Evolutionary conservation across 2,329 filamentous ascomycete genomes (phyloP).

Genomic region (Juglanconis sp.): DNA sequence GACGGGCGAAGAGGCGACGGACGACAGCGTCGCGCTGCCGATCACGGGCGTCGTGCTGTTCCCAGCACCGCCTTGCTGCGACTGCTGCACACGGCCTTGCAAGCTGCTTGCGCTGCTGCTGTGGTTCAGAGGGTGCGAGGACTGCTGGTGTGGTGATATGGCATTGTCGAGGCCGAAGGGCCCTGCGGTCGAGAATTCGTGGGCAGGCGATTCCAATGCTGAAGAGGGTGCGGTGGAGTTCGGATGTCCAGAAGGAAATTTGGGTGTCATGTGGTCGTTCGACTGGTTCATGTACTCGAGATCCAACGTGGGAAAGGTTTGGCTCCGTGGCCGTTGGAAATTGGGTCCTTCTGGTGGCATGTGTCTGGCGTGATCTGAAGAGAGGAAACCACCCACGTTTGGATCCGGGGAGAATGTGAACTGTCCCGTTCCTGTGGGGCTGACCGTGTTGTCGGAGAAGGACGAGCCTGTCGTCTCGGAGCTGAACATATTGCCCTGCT

Average conservation of each 20-base stretch:
- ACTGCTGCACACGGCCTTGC: constrained; percentile 28
- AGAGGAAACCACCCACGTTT: constrained; percentile 61
- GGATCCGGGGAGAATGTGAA: constrained; percentile 75
- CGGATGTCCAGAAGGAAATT: constrained; percentile 29
- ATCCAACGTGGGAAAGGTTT: constrained; percentile 76
- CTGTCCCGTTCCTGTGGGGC: constrained; percentile 69
- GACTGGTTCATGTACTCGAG: constrained; percentile 53
- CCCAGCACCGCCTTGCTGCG: background rate
- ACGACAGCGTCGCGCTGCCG: constrained; percentile 27
- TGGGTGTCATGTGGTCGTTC: constrained; percentile 47
- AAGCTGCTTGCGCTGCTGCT: constrained; percentile 51
- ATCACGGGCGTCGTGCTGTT: constrained; percentile 27
- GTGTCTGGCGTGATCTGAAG: constrained; percentile 31
- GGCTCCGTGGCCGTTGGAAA: constrained; percentile 76
- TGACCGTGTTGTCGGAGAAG: constrained; percentile 69
- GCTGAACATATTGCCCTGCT: constrained; percentile 59
- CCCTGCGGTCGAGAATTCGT: constrained; percentile 38
- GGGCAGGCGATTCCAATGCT: constrained; percentile 49
- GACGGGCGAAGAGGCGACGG: constrained; percentile 54
- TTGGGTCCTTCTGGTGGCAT: constrained; percentile 37
- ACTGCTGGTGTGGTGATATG: constrained; percentile 37
- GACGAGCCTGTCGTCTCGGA: constrained; percentile 62
- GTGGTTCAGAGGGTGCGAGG: constrained; percentile 45
- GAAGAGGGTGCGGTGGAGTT: constrained; percentile 49
- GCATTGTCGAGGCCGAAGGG: constrained; percentile 43